Conservation (phyloP, 75 land plant species). For the Chamaecyparis obtusa region DNA sequence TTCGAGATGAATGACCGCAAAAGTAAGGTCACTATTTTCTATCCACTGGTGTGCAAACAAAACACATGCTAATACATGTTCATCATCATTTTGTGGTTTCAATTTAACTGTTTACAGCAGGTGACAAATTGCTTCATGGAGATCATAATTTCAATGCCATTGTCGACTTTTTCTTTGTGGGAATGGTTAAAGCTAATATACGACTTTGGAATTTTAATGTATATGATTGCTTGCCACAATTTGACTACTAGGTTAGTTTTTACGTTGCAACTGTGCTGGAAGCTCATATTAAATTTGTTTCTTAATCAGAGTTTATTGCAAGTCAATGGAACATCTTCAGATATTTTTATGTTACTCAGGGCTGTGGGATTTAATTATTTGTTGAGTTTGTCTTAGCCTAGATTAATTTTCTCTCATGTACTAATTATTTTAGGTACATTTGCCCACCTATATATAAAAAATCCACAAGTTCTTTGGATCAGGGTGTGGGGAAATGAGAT, state of each 20-base stretch:
- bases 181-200: neutral
- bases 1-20: conserved; percentile 69
- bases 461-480: neutral
- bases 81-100: neutral
- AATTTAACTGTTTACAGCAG: neutral
- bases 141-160: neutral
- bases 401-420: neutral
- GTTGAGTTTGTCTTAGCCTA: neutral
- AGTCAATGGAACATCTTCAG: neutral
- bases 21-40: conserved; percentile 26
- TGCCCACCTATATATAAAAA: neutral
- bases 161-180: neutral
- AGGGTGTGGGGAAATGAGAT: neutral
- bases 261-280: neutral
- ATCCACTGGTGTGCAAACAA: neutral
- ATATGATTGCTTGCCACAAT: neutral
- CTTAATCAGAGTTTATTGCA: neutral
- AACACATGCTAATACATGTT: neutral
- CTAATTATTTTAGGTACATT: neutral
- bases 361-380: neutral
- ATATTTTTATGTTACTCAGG: neutral
- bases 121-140: neutral
- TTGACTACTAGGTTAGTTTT: neutral
- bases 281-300: neutral
- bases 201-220: neutral